Percentiles rank a stretch among this genome's conserved stretches.
phyloP scores from a whole-genome alignment of 169 alveolate species.

The Plasmodium chabaudi region DNA sequence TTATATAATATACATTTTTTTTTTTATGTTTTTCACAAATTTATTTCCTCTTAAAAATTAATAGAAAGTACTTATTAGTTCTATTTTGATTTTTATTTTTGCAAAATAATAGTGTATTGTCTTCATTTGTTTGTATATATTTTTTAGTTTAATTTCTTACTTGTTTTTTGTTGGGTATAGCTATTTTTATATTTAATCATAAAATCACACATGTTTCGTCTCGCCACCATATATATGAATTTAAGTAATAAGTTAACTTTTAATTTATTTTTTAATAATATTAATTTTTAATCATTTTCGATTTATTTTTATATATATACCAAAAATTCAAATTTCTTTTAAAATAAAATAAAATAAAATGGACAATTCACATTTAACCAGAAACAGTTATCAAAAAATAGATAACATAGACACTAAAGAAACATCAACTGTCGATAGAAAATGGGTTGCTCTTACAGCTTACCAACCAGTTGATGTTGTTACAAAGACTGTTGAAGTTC shows the following conservation, averaged over 20 bases:
- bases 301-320: neutral
- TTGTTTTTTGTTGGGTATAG: neutral
- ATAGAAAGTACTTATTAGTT: conserved; percentile 21
- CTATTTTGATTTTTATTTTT: conserved; percentile 15
- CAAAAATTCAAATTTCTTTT: neutral
- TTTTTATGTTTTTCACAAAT: conserved; percentile 34
- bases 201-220: too few relatives aligned
- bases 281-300: neutral
- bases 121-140: conserved; percentile 29
- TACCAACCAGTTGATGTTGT: conserved; percentile 92
- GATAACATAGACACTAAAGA: conserved; percentile 81
- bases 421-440: conserved; percentile 70
- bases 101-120: conserved; percentile 34
- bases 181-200: neutral
- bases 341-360: neutral
- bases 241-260: neutral
- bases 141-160: neutral
- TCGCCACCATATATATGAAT: too few relatives aligned
- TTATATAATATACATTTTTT: conserved; percentile 2
- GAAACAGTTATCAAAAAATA: conserved; percentile 75
- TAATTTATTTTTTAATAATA: neutral
- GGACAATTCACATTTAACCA: conserved; percentile 77
- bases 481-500: conserved; percentile 86
- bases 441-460: conserved; percentile 91
- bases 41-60: conserved; percentile 28